Evolutionary conservation across 2,329 filamentous ascomycete species (phyloP).

Genomic region (Phialophora expanda): DNA sequence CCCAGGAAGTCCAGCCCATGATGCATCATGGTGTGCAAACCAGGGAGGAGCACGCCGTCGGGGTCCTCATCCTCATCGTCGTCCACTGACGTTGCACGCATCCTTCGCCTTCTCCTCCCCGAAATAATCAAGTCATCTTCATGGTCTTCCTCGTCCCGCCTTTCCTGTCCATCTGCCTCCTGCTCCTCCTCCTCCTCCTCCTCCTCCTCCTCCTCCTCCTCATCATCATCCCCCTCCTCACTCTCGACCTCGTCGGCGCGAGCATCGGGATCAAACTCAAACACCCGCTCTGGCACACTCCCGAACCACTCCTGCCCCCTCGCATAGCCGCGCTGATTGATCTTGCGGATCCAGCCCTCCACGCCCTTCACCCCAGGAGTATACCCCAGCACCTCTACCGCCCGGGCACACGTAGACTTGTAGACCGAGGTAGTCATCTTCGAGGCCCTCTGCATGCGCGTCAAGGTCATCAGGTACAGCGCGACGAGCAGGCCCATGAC

Average conservation of each 20-base stretch:
- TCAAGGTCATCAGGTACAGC: conserved; percentile 52
- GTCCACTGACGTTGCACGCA: not conserved
- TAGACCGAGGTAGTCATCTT: conserved; percentile 38
- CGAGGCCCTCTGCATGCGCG: conserved; percentile 41
- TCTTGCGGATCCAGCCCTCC: conserved; percentile 64
- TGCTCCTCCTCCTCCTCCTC: not conserved
- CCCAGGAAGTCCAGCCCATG: conserved; percentile 55
- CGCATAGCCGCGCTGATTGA: conserved; percentile 57
- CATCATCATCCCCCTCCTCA: conserved; percentile 5
- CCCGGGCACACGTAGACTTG: conserved; percentile 26
- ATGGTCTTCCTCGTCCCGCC: conserved; percentile 32
- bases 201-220: not conserved
- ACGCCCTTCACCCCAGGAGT: conserved; percentile 59
- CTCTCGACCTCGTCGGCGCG: conserved; percentile 25
- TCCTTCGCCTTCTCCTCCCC: not conserved
- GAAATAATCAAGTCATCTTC: conserved; percentile 21
- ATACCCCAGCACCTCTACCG: conserved; percentile 38
- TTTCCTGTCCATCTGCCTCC: conserved; percentile 6
- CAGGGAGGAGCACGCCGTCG: conserved; percentile 50
- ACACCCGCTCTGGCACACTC: conserved; percentile 56
- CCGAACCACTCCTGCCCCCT: conserved; percentile 71
- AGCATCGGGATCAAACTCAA: conserved; percentile 42
- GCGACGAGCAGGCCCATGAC: conserved; percentile 50
- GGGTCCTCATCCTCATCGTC: conserved; percentile 41
- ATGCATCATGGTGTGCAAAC: conserved; percentile 59